Base-by-base conservation (phyloP, 345 rosid genomes). In the Gossypium australe region DNA sequence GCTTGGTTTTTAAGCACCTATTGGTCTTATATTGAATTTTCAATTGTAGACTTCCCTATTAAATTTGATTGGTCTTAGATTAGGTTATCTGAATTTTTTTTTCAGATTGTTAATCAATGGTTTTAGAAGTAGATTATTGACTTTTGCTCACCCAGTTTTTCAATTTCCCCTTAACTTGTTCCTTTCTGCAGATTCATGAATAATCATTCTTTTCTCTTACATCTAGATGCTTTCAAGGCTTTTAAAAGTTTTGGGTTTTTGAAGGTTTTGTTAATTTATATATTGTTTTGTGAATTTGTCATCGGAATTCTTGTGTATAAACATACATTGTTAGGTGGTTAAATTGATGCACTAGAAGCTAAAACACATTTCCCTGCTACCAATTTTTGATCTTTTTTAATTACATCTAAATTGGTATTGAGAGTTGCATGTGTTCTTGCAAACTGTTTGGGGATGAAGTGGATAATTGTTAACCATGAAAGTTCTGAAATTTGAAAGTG, bases 1-100 rank as follows among this genome's bases (percentile, higher is more conserved):
- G 68, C 27, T 77, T 74, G 56, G 77, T 64, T 70, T 84, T 48
- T 27, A 43, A 49, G 45, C 59, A 73, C 41, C 49, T 73, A 10
- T 65, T 65, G 51, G 2, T 20, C 48, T 43, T 43, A 11, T 65
- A 18, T 66, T 44, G 53, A 17, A 20, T 66, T 20, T 24, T 44
- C 49, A 44, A 43, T 65, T 65, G 29, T 18, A 65, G 13, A 16
- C 10, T 62, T 62, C 38, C 20, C 7, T 29, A 3, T 62, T 62
- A 34, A 62, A 29, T 62, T 64, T n/a, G 61, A 4, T 55, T 49
- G 34, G 75, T 62, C 24, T 47, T 59, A 8, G 41, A 43, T 48
- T 55, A 22, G 27, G 24, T 11, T 53, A 17, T 34, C 18, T 55
- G 71, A 64, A 43, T 56, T 29, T 34, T 34, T 4, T 34, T 34